Percentiles rank a stretch among this genome's conserved stretches.
phyloP scores from a whole-genome alignment of 805 yeast species.

The Vanderwaltozyma polyspora region DNA sequence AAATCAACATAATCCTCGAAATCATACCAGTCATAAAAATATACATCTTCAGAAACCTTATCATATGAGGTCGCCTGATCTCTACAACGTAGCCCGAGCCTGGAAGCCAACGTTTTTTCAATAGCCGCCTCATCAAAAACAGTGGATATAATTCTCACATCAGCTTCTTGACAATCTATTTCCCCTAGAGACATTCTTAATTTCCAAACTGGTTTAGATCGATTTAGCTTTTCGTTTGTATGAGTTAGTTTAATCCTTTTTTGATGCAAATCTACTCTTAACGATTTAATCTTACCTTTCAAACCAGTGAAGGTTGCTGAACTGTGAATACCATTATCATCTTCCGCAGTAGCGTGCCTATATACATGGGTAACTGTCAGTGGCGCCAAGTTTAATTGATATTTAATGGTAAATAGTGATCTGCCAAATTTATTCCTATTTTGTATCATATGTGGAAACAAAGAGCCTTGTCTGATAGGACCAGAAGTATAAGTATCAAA shows the following conservation, averaged over 20 bases:
- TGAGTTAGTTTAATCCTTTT: slow-evolving; percentile 32
- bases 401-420: slow-evolving; percentile 63
- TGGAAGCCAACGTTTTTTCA: slow-evolving; percentile 21
- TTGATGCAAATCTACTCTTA: slow-evolving; percentile 55
- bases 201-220: slow-evolving; percentile 35
- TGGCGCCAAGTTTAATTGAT: slow-evolving; percentile 55
- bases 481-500: slow-evolving; percentile 68
- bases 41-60: slow-evolving; percentile 2
- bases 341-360: slow-evolving; percentile 40
- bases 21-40: slow-evolving; percentile 71
- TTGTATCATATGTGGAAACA: slow-evolving; percentile 43
- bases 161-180: slow-evolving; percentile 57
- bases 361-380: slow-evolving; percentile 63
- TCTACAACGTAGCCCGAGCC: slow-evolving; percentile 20
- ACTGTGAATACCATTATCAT: slow-evolving; percentile 31
- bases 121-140: slow-evolving; percentile 46
- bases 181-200: slow-evolving; percentile 58
- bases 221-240: slow-evolving; percentile 34
- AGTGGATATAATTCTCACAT: slow-evolving; percentile 56
- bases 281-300: slow-evolving; percentile 40
- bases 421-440: slow-evolving; percentile 51
- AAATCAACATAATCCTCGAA: slow-evolving; percentile 65
- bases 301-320: slow-evolving; percentile 47
- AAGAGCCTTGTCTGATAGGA: slow-evolving; percentile 61
- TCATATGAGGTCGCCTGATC: slow-evolving; percentile 1